These are phyloP conservation scores for Clavaria fumosa DNA, from an alignment of 768 basidiomycete genomes.

Conservation along the genomic window DNA sequence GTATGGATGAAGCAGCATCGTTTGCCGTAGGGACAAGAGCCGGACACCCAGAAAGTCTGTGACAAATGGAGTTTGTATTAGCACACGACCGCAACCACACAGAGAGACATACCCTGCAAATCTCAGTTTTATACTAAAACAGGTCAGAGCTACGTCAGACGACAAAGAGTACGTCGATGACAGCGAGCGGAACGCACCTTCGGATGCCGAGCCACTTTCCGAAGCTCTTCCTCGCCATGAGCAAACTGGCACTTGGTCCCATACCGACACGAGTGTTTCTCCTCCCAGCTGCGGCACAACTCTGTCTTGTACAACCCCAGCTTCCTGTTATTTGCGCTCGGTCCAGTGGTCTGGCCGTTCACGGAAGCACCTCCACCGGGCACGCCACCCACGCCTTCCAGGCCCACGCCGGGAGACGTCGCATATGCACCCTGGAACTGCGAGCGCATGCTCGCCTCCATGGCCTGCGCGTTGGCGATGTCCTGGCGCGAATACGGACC, in stretches of 20 bases:
- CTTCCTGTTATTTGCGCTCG: conserved; percentile 86
- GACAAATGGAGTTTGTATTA: no score
- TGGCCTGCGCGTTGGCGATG: conserved; percentile 35
- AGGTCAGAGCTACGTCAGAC: conserved; percentile 10
- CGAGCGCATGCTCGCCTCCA: conserved; percentile 51
- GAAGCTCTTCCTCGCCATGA: conserved; percentile 79
- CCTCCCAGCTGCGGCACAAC: conserved; percentile 83
- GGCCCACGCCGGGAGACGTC: conserved; percentile 18
- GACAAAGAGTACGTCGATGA: conserved; percentile 6
- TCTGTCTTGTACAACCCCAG: conserved; percentile 85
- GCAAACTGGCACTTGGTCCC: conserved; percentile 87
- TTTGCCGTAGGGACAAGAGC: conserved; percentile 86
- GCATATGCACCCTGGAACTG: conserved; percentile 42
- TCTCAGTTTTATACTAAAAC: conserved; percentile 79
- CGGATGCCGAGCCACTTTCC: conserved; percentile 73
- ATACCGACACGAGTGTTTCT: conserved; percentile 77
- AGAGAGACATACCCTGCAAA: conserved; percentile 54
- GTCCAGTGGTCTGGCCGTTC: conserved; percentile 28
- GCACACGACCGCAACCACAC: no score
- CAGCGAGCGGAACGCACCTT: conserved; percentile 37
- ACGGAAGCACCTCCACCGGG: conserved; percentile 29
- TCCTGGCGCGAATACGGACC: conserved; percentile 42
- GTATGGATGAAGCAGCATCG: conserved; percentile 92
- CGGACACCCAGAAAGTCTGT: conserved; percentile 88
- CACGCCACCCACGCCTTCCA: conserved; percentile 21